Evolutionary conservation across 495 filamentous ascomycete genomes (phyloP).

Genomic region (Alectoria sarmentosa): DNA sequence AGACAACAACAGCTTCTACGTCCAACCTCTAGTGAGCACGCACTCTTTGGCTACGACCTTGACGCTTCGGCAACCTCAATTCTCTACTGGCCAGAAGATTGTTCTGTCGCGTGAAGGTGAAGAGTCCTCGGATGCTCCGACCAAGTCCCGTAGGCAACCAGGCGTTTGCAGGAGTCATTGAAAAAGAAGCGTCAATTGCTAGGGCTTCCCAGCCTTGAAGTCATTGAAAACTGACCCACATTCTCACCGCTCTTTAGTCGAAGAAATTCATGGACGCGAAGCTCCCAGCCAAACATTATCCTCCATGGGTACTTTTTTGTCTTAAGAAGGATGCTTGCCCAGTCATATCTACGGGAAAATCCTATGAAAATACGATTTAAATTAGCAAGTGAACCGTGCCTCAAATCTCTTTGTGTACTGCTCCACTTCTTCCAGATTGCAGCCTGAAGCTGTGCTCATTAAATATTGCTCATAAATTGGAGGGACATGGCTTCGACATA

Average conservation of each 20-base stretch:
- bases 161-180: neutral
- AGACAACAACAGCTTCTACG: neutral
- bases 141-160: neutral
- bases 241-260: slow-evolving; percentile 1
- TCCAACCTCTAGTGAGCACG: neutral
- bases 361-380: neutral
- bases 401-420: neutral
- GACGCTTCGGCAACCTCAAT: neutral
- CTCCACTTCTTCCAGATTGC: neutral
- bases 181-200: neutral
- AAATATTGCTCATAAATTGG: neutral
- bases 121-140: neutral
- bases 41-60: neutral
- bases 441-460: no score
- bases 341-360: neutral
- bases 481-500: neutral
- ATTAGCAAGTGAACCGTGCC: neutral
- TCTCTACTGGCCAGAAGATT: neutral
- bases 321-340: neutral
- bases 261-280: neutral
- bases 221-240: neutral
- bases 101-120: neutral
- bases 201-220: slow-evolving; percentile 1
- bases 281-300: neutral
- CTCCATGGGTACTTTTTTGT: neutral